Evolutionary conservation across 257 asterid species (phyloP), one percentile per base, ranked within the genome.

Genomic region (Cynanchum wilfordii): DNA sequence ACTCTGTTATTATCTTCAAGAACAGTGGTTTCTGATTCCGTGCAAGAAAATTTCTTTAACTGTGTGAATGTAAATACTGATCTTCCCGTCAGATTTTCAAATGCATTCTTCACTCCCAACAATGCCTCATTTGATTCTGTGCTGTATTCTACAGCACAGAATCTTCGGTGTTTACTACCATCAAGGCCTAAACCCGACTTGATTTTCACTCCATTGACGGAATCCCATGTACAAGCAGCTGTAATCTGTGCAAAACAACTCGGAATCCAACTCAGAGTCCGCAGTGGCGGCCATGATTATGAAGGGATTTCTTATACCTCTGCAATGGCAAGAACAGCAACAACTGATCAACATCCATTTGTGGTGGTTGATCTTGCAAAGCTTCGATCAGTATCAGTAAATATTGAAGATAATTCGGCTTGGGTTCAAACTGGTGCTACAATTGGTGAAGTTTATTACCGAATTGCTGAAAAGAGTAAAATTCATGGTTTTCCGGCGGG

Each of bases 221-320:
- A 79, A 60, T 60, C 76, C 51, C 79, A 82, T 25, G 77, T 82
- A n/a, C 81, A 79, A 54, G 81, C 83, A 11, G 79, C 80, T 7
- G 83, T 79, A 49, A 73, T 70, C 4, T 79, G 81, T 7, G 77
- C 45, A 0, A 76, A 73, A 73, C 56, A 73, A 40, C 75, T 68
- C 1, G 63, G 63, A 7, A 69, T 82, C 20, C 81, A 57, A 58
- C 79, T 82, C 1, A 76, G 81, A 76, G 33, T 76, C 51, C 75
- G 86, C 45, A 81, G 85, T 25, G 85, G 85, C 3, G 85, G 80
- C 27, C 83, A 80, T 72, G 80, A 80, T 47, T 80, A 80, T 56
- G 83, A 76, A 17, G 80, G 83, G 12, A 3, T 81, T 5, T 81
- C 85, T 27, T 72, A 78, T 3, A 54, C 74, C 12, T 81, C 83